Evolutionary conservation across 352 stramenopile species (phyloP).

Genomic region (Thalassiosira delicatula): DNA sequence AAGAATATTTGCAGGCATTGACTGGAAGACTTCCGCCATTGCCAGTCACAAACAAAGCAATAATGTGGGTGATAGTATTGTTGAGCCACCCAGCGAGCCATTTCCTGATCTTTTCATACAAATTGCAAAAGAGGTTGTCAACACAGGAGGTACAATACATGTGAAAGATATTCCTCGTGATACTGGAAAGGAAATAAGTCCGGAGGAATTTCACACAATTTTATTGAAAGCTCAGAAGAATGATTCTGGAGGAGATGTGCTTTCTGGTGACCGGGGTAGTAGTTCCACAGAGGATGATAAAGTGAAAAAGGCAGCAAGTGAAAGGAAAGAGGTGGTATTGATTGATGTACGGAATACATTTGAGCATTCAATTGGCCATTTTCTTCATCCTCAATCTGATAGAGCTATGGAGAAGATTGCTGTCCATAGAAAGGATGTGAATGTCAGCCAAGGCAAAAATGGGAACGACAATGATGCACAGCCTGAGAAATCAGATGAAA

Average conservation of each 20-base stretch:
- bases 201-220: conserved; percentile 74
- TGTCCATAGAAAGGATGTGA: no score
- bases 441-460: not conserved
- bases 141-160: conserved; percentile 67
- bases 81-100: conserved; percentile 38
- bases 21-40: conserved; percentile 78
- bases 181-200: conserved; percentile 71
- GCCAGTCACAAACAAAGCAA: not conserved
- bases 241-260: no score
- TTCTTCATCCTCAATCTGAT: conserved; percentile 47
- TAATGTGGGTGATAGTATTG: not conserved
- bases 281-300: not conserved
- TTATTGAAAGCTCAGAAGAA: conserved; percentile 39
- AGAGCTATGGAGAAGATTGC: no score
- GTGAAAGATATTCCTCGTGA: conserved; percentile 66
- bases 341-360: conserved; percentile 85
- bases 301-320: not conserved
- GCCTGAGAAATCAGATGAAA: conserved; percentile 1
- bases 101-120: conserved; percentile 83
- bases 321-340: conserved; percentile 64
- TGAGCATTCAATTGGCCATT: conserved; percentile 82
- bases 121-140: conserved; percentile 83
- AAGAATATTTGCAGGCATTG: conserved; percentile 68
- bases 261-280: no score
- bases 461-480: not conserved